phyloP scores from a whole-genome alignment of 202 grass and related monocot genomes.

The Panicum hallii region DNA sequence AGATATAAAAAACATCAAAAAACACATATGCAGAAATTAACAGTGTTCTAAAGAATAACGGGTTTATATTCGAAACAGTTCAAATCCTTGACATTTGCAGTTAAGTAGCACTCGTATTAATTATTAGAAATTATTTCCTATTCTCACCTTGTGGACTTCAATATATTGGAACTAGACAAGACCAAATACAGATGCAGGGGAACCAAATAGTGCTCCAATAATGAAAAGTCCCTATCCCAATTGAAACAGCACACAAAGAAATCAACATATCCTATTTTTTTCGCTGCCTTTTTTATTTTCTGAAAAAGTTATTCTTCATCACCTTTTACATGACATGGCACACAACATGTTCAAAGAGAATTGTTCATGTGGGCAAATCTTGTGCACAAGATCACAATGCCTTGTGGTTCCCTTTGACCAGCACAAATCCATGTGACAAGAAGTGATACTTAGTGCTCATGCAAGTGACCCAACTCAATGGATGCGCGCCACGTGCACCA shows the following conservation, averaged over 20 bases:
- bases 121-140: background rate
- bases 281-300: background rate
- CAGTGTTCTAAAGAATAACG: background rate
- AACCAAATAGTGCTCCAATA: slow-evolving; percentile 14
- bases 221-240: background rate
- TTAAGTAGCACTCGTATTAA: background rate
- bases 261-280: background rate
- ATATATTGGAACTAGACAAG: background rate
- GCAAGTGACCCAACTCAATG: background rate
- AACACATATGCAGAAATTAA: background rate
- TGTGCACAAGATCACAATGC: slow-evolving; percentile 43
- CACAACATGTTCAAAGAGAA: slow-evolving; percentile 34
- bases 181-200: background rate
- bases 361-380: slow-evolving; percentile 40
- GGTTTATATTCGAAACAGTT: background rate
- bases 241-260: slow-evolving; percentile 17
- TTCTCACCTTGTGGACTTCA: background rate
- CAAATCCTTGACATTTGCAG: background rate
- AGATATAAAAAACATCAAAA: background rate
- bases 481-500: slow-evolving; percentile 32
- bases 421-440: slow-evolving; percentile 52
- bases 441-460: background rate
- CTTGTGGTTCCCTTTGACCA: slow-evolving; percentile 38
- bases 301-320: background rate
- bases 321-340: slow-evolving; percentile 14